Evolutionary conservation across 345 rosid genomes (phyloP).

Genomic region (Citrus hindsii): DNA sequence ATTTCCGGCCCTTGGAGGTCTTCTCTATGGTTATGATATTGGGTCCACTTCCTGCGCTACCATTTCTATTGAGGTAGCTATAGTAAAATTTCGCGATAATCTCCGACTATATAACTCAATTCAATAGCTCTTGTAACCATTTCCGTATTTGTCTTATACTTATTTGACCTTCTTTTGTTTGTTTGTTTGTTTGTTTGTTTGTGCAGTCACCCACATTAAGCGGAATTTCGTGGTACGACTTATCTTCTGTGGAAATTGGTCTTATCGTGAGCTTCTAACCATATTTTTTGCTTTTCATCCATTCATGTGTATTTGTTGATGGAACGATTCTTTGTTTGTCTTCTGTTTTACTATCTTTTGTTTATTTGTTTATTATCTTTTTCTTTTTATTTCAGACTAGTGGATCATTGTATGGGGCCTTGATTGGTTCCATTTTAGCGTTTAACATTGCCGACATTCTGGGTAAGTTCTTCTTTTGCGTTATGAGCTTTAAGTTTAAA

Average conservation of each 20-base stretch:
- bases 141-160: not conserved
- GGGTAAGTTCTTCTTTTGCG: conserved; percentile 37
- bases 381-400: conserved; percentile 58
- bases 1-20: conserved; percentile 97
- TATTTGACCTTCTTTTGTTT: conserved; percentile 8
- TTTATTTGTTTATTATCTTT: conserved; percentile 4
- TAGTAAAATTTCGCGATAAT: too few relatives aligned
- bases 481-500: conserved; percentile 6
- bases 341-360: not conserved
- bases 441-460: conserved; percentile 77
- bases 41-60: conserved; percentile 95
- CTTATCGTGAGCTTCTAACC: conserved; percentile 68
- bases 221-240: conserved; percentile 79
- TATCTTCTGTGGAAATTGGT: conserved; percentile 78
- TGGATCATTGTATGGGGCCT: conserved; percentile 88
- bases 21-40: conserved; percentile 93
- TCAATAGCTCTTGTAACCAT: not conserved
- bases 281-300: conserved; percentile 5
- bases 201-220: conserved; percentile 75
- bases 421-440: conserved; percentile 82
- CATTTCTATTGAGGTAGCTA: conserved; percentile 61
- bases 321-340: not conserved
- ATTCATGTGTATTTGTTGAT: not conserved
- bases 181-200: not conserved
- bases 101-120: not conserved